A percentile compares a stretch with the other conserved stretches of the same genome.
Conservation (phyloP, 805 yeast species). For the Wickerhamomyces hampshirensis region DNA sequence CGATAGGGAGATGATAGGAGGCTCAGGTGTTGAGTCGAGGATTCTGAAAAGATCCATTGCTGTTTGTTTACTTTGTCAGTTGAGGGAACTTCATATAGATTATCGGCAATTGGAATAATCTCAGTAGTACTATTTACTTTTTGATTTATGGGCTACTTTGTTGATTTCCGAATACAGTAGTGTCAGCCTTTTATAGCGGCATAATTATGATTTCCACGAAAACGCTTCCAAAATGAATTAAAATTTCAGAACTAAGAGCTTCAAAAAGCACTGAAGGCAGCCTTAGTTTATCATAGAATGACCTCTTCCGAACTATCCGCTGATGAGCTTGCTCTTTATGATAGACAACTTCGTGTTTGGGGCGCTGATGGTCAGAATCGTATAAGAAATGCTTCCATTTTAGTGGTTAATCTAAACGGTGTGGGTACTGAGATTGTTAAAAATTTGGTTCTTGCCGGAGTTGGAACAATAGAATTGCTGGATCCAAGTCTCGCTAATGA, state of each 20-base stretch:
- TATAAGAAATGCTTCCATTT: conserved; percentile 65
- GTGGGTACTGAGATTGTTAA: conserved; percentile 80
- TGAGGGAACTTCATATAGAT: too few species aligned
- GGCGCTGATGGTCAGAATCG: conserved; percentile 86
- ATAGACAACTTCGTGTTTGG: conserved; percentile 93
- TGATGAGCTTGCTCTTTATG: conserved; percentile 90
- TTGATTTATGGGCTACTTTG: too few species aligned
- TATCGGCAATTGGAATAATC: too few species aligned
- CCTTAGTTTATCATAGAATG: too few species aligned
- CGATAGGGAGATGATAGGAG: conserved; percentile 50
- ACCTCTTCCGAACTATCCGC: conserved; percentile 24
- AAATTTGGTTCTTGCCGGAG: conserved; percentile 83
- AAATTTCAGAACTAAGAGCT: too few species aligned
- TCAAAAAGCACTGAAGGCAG: too few species aligned
- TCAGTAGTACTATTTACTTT: too few species aligned
- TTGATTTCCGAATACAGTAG: too few species aligned
- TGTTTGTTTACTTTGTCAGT: background rate
- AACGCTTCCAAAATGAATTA: too few species aligned
- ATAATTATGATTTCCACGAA: too few species aligned
- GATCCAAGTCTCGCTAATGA: conserved; percentile 53
- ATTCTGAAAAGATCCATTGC: conserved; percentile 67
- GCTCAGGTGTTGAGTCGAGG: conserved; percentile 81
- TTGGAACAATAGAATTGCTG: conserved; percentile 69
- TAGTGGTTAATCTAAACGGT: conserved; percentile 70
- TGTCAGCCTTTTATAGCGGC: too few species aligned